Base-by-base conservation (phyloP, 176 grass and related monocot genomes). In the Themeda triandra region DNA sequence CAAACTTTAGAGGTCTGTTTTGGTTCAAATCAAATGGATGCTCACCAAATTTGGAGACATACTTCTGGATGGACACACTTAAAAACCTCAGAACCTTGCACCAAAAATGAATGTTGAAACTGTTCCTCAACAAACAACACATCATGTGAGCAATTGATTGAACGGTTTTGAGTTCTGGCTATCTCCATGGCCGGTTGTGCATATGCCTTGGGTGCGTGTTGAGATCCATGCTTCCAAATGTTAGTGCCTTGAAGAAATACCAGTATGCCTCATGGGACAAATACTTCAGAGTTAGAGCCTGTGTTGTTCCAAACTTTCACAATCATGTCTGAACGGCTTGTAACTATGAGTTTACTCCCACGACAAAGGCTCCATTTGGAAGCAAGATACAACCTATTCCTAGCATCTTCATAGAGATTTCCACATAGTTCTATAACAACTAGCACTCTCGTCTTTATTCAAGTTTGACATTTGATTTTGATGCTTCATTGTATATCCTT, bases 281-380 rank as follows among this genome's bases (percentile, higher is more conserved):
- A 45, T 21, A 4, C 1, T 79, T 45, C 1, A 87, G 28, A 6
- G 24, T 66, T 6, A 82, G 8, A 0, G 78, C 65, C 12, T 13
- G 0, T 15, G 37, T 48, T 40, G 63, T 69, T 51, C 75, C 66
- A 28, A 76, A 18, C 2, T 59, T 69, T 29, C n/a, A 10, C 17
- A 19, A 37, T 13, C 6, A 23, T 3, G 2, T 77, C 40, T 44
- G 51, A 54, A 2, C 3, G 4, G 19, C 25, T 66, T 35, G 37
- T 78, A 6, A 83, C 4, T 59, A 88, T 83, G 18, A 78, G 28
- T 71, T 82, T 88, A 42, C 71, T 88, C 7, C 59, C 33, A 1
- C 31, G 18, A 60, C 32, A 8, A 17, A 76, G 2, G 41, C 41
- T 44, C 41, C 10, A 2, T 44, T 13, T 44, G 41, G 41, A 44